Conservation (phyloP, 495 filamentous ascomycete genomes). For the Glarea lozoyensis region DNA sequence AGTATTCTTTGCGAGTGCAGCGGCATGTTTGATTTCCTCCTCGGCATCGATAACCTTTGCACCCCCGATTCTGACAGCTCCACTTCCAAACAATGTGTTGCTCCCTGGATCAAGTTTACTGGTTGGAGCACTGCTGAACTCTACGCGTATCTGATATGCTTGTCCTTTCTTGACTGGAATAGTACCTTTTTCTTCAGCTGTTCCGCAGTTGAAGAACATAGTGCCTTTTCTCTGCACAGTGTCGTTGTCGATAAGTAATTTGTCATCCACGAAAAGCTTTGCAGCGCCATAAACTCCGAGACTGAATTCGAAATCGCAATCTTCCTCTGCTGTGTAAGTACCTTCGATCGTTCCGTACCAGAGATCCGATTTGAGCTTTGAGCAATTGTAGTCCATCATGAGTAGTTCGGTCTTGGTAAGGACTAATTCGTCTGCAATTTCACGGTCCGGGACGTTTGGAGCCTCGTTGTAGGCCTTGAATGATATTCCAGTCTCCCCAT, state of each 20-base stretch:
- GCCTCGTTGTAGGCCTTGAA: constrained; percentile 55
- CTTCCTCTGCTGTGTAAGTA: constrained; percentile 45
- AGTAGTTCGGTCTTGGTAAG: constrained; percentile 46
- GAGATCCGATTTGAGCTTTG: constrained; percentile 40
- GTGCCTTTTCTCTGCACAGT: constrained; percentile 51
- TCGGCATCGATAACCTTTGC: constrained; percentile 47
- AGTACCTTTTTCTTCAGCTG: constrained; percentile 49
- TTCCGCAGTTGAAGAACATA: constrained; percentile 52
- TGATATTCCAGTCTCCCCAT: constrained; percentile 43
- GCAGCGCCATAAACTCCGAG: constrained; percentile 61
- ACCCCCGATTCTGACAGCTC: constrained; percentile 57
- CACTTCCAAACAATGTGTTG: constrained; percentile 47
- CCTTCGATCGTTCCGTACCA: constrained; percentile 60
- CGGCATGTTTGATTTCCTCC: constrained; percentile 52
- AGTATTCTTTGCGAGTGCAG: constrained; percentile 48
- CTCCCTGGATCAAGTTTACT: constrained; percentile 44
- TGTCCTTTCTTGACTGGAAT: constrained; percentile 49
- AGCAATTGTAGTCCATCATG: constrained; percentile 55
- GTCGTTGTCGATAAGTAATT: constrained; percentile 59
- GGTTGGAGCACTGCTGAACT: constrained; percentile 57
- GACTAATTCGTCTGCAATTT: constrained; percentile 44
- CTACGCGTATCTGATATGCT: constrained; percentile 49
- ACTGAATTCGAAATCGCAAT: constrained; percentile 44
- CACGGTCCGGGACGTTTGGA: constrained; percentile 31
- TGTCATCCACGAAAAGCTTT: constrained; percentile 53